A percentile compares a stretch with the other conserved stretches of the same genome.
Evolutionary conservation across 2,329 filamentous ascomycete species (phyloP).

Genomic region (Scopulariopsis brevicaulis): DNA sequence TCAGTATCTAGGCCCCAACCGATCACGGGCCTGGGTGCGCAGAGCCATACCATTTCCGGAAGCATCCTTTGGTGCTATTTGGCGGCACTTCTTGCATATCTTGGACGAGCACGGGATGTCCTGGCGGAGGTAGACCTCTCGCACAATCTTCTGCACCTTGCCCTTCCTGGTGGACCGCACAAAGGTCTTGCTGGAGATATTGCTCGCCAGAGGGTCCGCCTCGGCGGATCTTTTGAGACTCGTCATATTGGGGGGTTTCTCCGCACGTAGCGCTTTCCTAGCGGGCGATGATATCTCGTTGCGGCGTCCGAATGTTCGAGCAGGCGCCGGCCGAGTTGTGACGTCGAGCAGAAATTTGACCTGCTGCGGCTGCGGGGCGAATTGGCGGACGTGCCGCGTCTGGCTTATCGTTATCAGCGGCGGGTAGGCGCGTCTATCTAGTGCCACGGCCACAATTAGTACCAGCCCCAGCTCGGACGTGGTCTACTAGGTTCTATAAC

Average conservation of each 20-base stretch:
- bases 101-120: conserved; percentile 96
- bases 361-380: conserved; percentile 8
- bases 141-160: conserved; percentile 97
- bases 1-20: background rate
- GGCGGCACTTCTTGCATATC: conserved; percentile 67
- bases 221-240: conserved; percentile 50
- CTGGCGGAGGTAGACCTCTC: conserved; percentile 88
- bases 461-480: background rate
- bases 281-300: conserved; percentile 10
- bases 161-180: conserved; percentile 89
- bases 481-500: background rate
- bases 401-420: conserved; percentile 18
- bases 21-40: background rate
- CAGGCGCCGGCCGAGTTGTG: background rate
- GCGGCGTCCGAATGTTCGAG: conserved; percentile 1
- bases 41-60: conserved; percentile 54
- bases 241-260: conserved; percentile 37
- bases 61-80: conserved; percentile 67
- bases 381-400: conserved; percentile 13
- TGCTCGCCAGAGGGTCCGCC: conserved; percentile 46
- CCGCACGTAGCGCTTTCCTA: background rate
- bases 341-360: conserved; percentile 5
- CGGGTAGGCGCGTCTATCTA: background rate
- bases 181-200: conserved; percentile 90
- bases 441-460: background rate